phyloP scores from a whole-genome alignment of 2,329 filamentous ascomycete species.

The Cladobotryum protrusum region DNA sequence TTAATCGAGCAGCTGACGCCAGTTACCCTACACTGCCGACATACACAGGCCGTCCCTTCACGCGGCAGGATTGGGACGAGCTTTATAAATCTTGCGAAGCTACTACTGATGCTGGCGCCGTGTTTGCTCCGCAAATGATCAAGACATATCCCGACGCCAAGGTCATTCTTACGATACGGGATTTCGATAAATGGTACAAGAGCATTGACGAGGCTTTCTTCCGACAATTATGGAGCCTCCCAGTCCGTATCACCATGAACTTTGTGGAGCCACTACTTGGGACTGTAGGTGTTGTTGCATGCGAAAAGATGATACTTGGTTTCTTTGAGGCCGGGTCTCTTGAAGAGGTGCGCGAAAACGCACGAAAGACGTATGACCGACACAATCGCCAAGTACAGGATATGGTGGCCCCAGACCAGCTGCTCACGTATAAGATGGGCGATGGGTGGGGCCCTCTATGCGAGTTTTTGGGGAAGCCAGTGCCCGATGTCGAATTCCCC shows the following conservation, averaged over 20 bases:
- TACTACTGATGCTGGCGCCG: slow-evolving; percentile 22
- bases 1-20: slow-evolving; percentile 25
- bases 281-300: slow-evolving; percentile 18
- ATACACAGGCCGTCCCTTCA: slow-evolving; percentile 22
- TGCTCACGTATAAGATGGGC: slow-evolving; percentile 26
- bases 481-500: slow-evolving; percentile 27
- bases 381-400: slow-evolving; percentile 25
- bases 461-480: slow-evolving; percentile 26
- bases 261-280: slow-evolving; percentile 27
- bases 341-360: slow-evolving; percentile 18
- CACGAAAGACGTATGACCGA: slow-evolving; percentile 20
- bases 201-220: slow-evolving; percentile 26
- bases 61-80: slow-evolving; percentile 27
- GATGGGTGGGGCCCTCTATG: slow-evolving; percentile 34
- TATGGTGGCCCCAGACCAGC: slow-evolving; percentile 17
- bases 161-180: slow-evolving; percentile 26
- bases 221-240: slow-evolving; percentile 18
- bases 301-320: slow-evolving; percentile 23
- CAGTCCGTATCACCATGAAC: slow-evolving; percentile 14
- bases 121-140: slow-evolving; percentile 25
- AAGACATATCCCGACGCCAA: slow-evolving; percentile 28
- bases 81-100: slow-evolving; percentile 25
- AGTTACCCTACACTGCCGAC: slow-evolving; percentile 20
- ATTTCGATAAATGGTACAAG: slow-evolving; percentile 26
- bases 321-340: slow-evolving; percentile 19